Evolutionary conservation across 2,329 filamentous ascomycete species (phyloP), one percentile per base, ranked within the genome.

Genomic region (Botryotinia convoluta): DNA sequence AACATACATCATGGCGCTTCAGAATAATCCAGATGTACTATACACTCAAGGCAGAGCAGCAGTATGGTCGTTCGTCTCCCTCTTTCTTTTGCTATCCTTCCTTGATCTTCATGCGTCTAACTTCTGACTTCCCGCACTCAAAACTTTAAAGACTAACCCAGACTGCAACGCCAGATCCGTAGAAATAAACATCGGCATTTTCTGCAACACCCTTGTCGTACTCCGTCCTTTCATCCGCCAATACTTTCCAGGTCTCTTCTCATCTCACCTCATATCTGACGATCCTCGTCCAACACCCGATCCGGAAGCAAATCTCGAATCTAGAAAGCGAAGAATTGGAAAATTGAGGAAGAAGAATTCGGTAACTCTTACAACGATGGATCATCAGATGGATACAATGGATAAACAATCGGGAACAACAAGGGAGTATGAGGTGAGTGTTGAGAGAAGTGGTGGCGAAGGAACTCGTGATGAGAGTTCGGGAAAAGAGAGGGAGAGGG

Each of bases 1-100:
- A 48, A 65, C 62, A 35, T 65, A 65, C 12, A 65, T 65, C 0
- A 65, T 48, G 62, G 62, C 62, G 10, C 29, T 65, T 8, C 62
- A 65, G 26, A 6, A 48, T 37, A 65, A 65, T 6, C 29, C 62
- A 35, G 62, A 65, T 35, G 62, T 45, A 9, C 62, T 65, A n/a
- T 65, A 65, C 29, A 65, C 42, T 16, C 62, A 65, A 35, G 62
- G 62, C 20, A 35, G 42, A 65, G 62, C 62, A 35, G 62, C 62
- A 48, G n/a, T 65, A 35, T 65, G 62, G 62, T 65, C 62, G 62
- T 65, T 35, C 12, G 62, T 65, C 2, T 10, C 1, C 42, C 42
- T 48, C 32, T 57, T 57, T 29, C 20, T 35, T n/a, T 44, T 26
- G 20, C 16, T 7, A 9, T 16, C 26, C 4, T 14, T 20, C 8